Percentiles rank a stretch among this genome's conserved stretches.
Conservation (phyloP, 768 basidiomycete genomes). For the Phlegmacium glaucopus region DNA sequence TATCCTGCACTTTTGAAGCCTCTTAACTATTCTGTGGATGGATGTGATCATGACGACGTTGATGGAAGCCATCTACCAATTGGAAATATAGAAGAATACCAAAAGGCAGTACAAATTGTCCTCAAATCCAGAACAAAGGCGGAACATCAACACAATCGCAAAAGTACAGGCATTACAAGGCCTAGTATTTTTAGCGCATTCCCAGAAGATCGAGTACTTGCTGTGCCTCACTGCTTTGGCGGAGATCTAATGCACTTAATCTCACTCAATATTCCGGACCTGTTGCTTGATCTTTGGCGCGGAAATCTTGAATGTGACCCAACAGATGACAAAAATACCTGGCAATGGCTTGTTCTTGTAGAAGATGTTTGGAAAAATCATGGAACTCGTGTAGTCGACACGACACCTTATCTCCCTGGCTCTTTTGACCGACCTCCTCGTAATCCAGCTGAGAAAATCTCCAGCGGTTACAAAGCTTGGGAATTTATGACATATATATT, state of each 20-base stretch:
- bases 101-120: conserved; percentile 6
- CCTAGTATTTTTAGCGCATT: conserved; percentile 36
- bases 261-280: conserved; percentile 33
- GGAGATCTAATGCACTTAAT: conserved; percentile 44
- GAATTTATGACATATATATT: conserved; percentile 32
- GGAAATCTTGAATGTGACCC: conserved; percentile 23
- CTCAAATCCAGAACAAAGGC: conserved; percentile 12
- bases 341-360: conserved; percentile 29
- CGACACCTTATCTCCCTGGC: conserved; percentile 19
- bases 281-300: conserved; percentile 33
- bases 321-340: conserved; percentile 4
- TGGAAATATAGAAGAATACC: conserved; percentile 8
- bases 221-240: conserved; percentile 31
- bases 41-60: conserved; percentile 19
- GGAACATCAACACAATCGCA: conserved; percentile 13
- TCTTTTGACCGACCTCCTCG: conserved; percentile 24
- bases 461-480: conserved; percentile 35
- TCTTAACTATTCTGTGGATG: conserved; percentile 19
- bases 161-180: conserved; percentile 29
- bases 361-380: conserved; percentile 29
- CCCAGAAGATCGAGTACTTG: conserved; percentile 9
- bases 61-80: conserved; percentile 1
- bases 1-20: conserved; percentile 29
- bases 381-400: conserved; percentile 9
- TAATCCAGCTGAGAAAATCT: conserved; percentile 31